Percentiles rank a stretch among this genome's conserved stretches.
phyloP scores from a whole-genome alignment of 257 asterid genomes.

The Capsicum pubescens region DNA sequence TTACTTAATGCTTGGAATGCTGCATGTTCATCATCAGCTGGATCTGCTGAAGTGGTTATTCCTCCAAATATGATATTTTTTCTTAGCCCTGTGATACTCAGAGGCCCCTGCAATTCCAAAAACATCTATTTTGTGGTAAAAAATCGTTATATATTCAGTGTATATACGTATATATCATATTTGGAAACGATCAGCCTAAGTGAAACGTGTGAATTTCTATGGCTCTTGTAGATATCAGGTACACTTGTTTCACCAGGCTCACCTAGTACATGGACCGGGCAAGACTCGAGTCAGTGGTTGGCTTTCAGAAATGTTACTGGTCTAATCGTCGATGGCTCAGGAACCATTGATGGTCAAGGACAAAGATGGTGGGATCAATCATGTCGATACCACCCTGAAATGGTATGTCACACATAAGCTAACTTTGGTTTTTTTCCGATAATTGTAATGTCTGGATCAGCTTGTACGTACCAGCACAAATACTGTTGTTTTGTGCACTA shows the following conservation, averaged over 20 bases:
- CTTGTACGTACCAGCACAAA: not conserved
- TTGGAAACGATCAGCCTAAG: not conserved
- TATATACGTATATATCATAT: not conserved
- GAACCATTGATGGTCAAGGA: conserved; percentile 64
- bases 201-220: not conserved
- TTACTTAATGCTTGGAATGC: conserved; percentile 70
- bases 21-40: conserved; percentile 53
- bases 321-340: conserved; percentile 57
- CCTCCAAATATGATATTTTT: conserved; percentile 57
- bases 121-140: conserved; percentile 53
- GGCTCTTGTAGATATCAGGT: conserved; percentile 54
- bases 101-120: conserved; percentile 63
- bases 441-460: not conserved
- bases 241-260: conserved; percentile 61
- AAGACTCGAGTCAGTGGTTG: conserved; percentile 65
- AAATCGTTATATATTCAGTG: not conserved
- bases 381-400: conserved; percentile 55
- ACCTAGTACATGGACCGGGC: conserved; percentile 50
- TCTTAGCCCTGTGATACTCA: conserved; percentile 52
- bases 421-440: not conserved
- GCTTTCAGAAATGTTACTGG: conserved; percentile 51
- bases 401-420: conserved; percentile 41
- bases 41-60: conserved; percentile 47
- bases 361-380: conserved; percentile 83
- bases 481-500: not conserved